Percentiles rank a stretch among this genome's conserved stretches.
phyloP scores from a whole-genome alignment of 805 yeast genomes.

The Sungouiella blattae region DNA sequence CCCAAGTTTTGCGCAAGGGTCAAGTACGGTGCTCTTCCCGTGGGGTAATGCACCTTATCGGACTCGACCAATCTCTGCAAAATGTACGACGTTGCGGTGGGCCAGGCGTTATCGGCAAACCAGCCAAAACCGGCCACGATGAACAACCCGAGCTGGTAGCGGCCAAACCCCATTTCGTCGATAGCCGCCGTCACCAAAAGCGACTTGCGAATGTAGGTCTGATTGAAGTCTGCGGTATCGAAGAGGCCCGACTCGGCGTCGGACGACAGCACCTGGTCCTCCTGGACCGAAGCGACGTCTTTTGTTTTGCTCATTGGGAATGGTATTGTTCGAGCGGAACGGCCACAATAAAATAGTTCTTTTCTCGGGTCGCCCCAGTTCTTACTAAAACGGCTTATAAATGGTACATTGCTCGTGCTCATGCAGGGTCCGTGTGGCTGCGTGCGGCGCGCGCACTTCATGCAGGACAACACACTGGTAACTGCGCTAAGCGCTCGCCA shows the following conservation, averaged over 20 bases:
- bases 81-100: constrained; percentile 32
- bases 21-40: constrained; percentile 31
- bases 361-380: too few relatives aligned
- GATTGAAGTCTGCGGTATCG: constrained; percentile 10
- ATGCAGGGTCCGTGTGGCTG: too few relatives aligned
- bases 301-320: not conserved
- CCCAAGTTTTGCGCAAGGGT: constrained; percentile 36
- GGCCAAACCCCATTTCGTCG: constrained; percentile 34
- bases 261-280: not conserved
- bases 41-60: constrained; percentile 36
- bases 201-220: constrained; percentile 14
- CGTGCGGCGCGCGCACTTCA: too few relatives aligned
- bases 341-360: too few relatives aligned
- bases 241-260: constrained; percentile 5
- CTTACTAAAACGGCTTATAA: too few relatives aligned
- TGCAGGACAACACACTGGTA: too few relatives aligned
- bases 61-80: constrained; percentile 28
- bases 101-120: constrained; percentile 40
- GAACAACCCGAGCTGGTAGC: constrained; percentile 22
- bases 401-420: too few relatives aligned
- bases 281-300: not conserved
- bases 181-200: constrained; percentile 38
- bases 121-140: constrained; percentile 29
- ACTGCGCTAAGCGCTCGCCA: too few relatives aligned
- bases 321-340: too few relatives aligned